Conservation (phyloP, 1,284 basidiomycete species). For the Chalciporus sp. region DNA sequence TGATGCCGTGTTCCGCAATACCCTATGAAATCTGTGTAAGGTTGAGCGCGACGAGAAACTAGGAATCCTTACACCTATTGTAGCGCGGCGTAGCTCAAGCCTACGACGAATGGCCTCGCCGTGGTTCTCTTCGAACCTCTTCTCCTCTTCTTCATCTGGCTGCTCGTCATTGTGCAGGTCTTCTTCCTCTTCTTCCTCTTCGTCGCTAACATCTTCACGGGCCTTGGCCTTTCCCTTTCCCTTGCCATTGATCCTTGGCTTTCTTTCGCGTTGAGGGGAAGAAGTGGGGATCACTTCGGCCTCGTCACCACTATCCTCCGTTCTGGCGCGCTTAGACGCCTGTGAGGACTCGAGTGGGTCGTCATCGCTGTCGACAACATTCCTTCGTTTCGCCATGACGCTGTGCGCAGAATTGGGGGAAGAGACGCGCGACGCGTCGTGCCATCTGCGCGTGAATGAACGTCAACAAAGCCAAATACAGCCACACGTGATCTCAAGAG, state of each 20-base stretch:
- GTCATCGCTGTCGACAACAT: conserved; percentile 27
- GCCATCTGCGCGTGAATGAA: not conserved
- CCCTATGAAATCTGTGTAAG: conserved; percentile 44
- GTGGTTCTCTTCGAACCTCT: conserved; percentile 61
- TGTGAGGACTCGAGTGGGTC: conserved; percentile 28
- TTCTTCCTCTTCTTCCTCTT: conserved; percentile 35
- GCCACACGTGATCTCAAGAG: conserved; percentile 11
- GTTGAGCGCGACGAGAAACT: not conserved
- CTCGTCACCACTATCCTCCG: conserved; percentile 25
- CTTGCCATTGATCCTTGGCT: conserved; percentile 23
- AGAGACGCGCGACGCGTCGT: conserved; percentile 32
- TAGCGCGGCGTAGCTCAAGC: conserved; percentile 54
- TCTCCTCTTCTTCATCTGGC: conserved; percentile 52
- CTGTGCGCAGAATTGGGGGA: not conserved
- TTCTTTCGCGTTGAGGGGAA: conserved; percentile 16
- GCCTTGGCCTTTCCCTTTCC: conserved; percentile 25
- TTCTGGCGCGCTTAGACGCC: conserved; percentile 35
- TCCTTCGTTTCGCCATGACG: conserved; percentile 35
- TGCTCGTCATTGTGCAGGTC: conserved; percentile 31
- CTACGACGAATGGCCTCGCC: conserved; percentile 56
- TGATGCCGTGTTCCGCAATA: conserved; percentile 83
- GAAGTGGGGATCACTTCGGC: conserved; percentile 1
- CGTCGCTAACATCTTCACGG: conserved; percentile 37
- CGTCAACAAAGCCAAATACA: conserved; percentile 30
- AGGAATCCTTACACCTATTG: conserved; percentile 54